phyloP scores from a whole-genome alignment of 2,329 filamentous ascomycete genomes.

The Trichoderma sp. region DNA sequence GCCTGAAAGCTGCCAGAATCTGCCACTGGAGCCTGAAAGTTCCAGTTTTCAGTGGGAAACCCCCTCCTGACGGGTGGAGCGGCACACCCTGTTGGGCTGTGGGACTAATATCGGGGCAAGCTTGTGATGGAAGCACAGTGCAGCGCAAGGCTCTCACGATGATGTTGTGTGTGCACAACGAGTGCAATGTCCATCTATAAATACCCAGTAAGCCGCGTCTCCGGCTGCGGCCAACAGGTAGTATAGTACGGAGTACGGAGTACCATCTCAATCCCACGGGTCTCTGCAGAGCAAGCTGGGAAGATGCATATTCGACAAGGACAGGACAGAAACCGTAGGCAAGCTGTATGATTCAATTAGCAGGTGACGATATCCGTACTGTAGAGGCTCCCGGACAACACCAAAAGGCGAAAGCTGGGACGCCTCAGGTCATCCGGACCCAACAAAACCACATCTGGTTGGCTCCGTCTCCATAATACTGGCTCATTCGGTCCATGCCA shows the following conservation, averaged over 20 bases:
- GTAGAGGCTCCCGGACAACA: not conserved
- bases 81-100: not conserved
- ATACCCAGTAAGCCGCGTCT: not conserved
- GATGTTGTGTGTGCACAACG: not conserved
- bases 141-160: not conserved
- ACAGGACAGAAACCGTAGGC: not conserved
- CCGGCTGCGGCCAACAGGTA: not conserved
- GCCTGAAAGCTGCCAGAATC: not conserved
- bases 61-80: not conserved
- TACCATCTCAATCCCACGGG: no score
- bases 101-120: not conserved
- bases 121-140: no score
- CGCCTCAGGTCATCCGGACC: not conserved
- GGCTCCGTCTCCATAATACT: not conserved
- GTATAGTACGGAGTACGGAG: no score
- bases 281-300: no score
- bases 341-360: not conserved
- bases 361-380: no score
- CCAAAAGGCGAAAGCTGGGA: not conserved
- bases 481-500: not conserved
- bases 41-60: not conserved
- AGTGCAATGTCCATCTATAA: not conserved
- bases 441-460: not conserved
- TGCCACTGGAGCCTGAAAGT: not conserved
- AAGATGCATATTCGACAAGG: no score